Evolutionary conservation across 2,329 filamentous ascomycete genomes (phyloP), one percentile per base, ranked within the genome.

Genomic region (Talaromyces sp.): DNA sequence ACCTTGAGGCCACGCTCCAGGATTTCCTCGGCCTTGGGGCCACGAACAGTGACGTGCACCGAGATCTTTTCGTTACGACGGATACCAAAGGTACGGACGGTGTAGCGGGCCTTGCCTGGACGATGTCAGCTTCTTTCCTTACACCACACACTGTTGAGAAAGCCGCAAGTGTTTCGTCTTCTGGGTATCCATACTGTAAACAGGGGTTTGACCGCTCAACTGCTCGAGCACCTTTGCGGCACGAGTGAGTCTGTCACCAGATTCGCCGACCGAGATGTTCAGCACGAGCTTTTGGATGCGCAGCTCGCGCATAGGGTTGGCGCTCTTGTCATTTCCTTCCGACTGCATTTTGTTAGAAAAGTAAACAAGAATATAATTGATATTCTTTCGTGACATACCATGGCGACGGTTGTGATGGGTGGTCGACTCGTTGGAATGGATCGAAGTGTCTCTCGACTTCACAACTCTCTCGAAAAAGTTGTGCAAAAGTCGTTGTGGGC

Each of bases 11-110:
- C 95, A 88, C 95, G 94, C 91, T 99, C 95, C 79, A 99, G 90
- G 78, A 99, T 99, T 85, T 99, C 95, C 88, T 99, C 95, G 68
- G 95, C 95, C 90, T 91, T 97, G 83, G 95, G 93, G 79, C 95
- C 95, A 81, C 95, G 95, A 84, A 99, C 93, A 79, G 95, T 99
- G 79, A 99, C 95, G 87, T 99, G 95, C 73, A 99, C 95, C 72
- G 95, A 85, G 78, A 99, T 99, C 91, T 97, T 98, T 83, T 99
- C 95, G 90, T 99, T 99, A 92, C 95, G 94, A 82, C 95, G 94
- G 88, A 99, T 99, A 89, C 95, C 95, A 84, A 99, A 99, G 79
- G 94, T 98, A 86, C 95, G 94, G 88, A 99, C 95, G 74, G 95
- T 99, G 89, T 98, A 99, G 79, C 95, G 92, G 82, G 95, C 95